Evolutionary conservation across 441 rosid species (phyloP).

Genomic region (Populus trichocarpa): DNA sequence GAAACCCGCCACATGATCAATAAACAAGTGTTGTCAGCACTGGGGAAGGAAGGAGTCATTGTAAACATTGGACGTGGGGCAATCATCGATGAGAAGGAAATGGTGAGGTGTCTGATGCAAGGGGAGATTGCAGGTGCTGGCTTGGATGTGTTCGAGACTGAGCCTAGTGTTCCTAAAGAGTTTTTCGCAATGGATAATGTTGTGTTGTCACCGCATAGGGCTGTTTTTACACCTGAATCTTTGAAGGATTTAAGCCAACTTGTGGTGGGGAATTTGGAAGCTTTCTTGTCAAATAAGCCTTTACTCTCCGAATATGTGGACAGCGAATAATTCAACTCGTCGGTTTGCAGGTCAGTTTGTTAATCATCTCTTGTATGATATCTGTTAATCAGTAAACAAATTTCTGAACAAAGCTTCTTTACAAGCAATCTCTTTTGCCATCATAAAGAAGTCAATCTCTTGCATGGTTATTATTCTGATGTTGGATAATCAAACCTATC

Average conservation of each 20-base stretch:
- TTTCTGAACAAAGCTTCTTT: not conserved
- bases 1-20: constrained; percentile 49
- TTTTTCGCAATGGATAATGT: constrained; percentile 40
- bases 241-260: constrained; percentile 22
- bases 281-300: constrained; percentile 46
- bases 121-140: constrained; percentile 67
- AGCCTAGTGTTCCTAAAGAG: constrained; percentile 47
- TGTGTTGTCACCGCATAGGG: constrained; percentile 42
- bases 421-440: not conserved
- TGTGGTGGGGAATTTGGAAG: constrained; percentile 48
- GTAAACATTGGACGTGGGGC: constrained; percentile 62
- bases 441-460: not conserved
- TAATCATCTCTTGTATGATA: not conserved
- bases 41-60: constrained; percentile 60
- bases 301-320: constrained; percentile 30
- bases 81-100: constrained; percentile 60
- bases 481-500: not conserved
- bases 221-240: constrained; percentile 34
- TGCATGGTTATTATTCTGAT: not conserved
- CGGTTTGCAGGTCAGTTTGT: not conserved
- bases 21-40: constrained; percentile 44
- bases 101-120: constrained; percentile 37
- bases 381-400: not conserved
- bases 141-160: constrained; percentile 63
- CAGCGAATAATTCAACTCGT: not conserved